Percentiles rank a stretch among this genome's conserved stretches.
phyloP scores from a whole-genome alignment of 805 yeast species.

The Candida ponderosae region DNA sequence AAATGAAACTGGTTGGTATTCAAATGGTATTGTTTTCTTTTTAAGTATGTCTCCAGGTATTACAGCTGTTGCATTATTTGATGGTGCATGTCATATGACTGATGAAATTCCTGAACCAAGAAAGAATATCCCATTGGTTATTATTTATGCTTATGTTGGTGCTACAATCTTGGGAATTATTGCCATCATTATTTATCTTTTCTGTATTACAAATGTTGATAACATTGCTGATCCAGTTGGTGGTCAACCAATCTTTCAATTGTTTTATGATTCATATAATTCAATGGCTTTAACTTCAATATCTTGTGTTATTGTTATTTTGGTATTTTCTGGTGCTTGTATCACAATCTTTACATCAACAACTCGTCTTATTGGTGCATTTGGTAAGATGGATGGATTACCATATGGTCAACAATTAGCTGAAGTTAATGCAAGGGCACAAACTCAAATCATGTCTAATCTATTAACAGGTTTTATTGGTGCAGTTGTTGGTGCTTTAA shows the following conservation, averaged over 20 bases:
- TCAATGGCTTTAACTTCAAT: not conserved
- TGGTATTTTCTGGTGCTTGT: conserved; percentile 7
- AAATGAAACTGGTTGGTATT: conserved; percentile 18
- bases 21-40: conserved; percentile 17
- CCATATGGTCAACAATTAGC: conserved; percentile 15
- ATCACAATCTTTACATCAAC: conserved; percentile 14
- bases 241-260: too few species aligned
- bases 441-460: conserved; percentile 13
- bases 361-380: conserved; percentile 17
- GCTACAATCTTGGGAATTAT: conserved; percentile 16
- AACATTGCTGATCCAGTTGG: too few species aligned
- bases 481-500: conserved; percentile 12
- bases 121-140: conserved; percentile 17
- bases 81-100: conserved; percentile 19
- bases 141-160: conserved; percentile 14
- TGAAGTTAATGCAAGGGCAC: conserved; percentile 6
- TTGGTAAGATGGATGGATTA: conserved; percentile 12
- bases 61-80: conserved; percentile 18
- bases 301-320: not conserved
- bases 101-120: conserved; percentile 17
- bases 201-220: conserved; percentile 10
- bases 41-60: conserved; percentile 16
- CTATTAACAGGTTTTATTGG: conserved; percentile 5
- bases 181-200: conserved; percentile 19
- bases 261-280: too few species aligned